These are phyloP conservation scores for Maudiozyma humilis DNA, from an alignment of 1,139 yeast genomes.

Conservation along the genomic window DNA sequence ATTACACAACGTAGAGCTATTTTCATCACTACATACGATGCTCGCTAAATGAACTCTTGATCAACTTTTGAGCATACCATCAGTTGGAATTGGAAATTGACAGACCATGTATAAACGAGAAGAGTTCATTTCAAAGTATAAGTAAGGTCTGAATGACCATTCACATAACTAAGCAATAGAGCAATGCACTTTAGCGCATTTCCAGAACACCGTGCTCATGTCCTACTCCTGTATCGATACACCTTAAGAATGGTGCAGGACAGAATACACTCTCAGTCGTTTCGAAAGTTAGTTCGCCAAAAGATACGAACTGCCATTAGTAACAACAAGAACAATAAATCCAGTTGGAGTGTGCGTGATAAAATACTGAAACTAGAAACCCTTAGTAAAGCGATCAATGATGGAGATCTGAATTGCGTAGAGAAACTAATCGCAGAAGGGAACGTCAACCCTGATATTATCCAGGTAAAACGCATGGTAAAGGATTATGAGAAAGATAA, in stretches of 20 bases:
- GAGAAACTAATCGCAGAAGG: slow-evolving; percentile 10
- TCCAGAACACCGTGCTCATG: slow-evolving; percentile 20
- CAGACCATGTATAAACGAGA: too few relatives aligned
- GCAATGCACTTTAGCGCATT: slow-evolving; percentile 28
- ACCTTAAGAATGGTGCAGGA: slow-evolving; percentile 17
- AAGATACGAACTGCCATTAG: slow-evolving; percentile 8
- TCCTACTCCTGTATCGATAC: slow-evolving; percentile 21
- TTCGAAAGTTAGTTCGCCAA: slow-evolving; percentile 11
- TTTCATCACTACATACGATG: too few relatives aligned
- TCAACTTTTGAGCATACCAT: too few relatives aligned
- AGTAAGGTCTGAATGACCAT: too few relatives aligned
- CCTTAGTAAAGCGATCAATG: neutral
- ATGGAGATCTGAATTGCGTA: slow-evolving; percentile 3
- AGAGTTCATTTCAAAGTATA: too few relatives aligned
- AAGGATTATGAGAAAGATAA: neutral
- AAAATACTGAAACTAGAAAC: slow-evolving; percentile 13
- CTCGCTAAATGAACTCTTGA: too few relatives aligned
- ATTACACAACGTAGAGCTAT: too few relatives aligned
- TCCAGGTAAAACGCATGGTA: neutral
- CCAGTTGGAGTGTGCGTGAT: slow-evolving; percentile 23
- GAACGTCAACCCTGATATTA: neutral
- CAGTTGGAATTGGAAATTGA: too few relatives aligned
- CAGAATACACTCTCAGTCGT: slow-evolving; percentile 14
- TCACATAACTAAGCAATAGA: neutral
- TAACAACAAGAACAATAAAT: slow-evolving; percentile 19